A percentile compares a stretch with the other conserved stretches of the same genome.
These are phyloP conservation scores for Geosmithia flava DNA, from an alignment of 2,329 filamentous ascomycete genomes.

Conservation along the genomic window DNA sequence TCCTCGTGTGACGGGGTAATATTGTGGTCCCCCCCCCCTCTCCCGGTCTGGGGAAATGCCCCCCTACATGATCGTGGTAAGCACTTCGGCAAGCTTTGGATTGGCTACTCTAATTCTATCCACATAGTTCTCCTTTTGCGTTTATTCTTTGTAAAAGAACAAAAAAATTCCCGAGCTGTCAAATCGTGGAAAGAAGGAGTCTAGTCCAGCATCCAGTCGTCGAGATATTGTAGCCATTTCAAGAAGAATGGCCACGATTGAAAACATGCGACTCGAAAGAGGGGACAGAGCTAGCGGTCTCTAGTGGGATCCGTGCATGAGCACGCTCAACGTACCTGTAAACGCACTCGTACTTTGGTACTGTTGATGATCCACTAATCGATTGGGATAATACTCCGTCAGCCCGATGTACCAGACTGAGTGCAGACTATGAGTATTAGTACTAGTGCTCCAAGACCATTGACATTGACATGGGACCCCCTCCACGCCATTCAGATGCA, in stretches of 20 bases:
- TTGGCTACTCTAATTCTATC: background rate
- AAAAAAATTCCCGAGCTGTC: background rate
- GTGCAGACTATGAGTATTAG: background rate
- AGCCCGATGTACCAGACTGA: background rate
- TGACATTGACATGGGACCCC: background rate
- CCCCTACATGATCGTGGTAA: background rate
- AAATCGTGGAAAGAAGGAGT: too few relatives aligned
- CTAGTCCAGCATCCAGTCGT: too few relatives aligned
- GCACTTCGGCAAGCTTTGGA: background rate
- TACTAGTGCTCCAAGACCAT: background rate
- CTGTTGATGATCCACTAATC: too few relatives aligned
- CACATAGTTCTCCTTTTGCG: background rate
- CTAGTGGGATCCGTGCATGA: too few relatives aligned
- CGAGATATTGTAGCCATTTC: too few relatives aligned
- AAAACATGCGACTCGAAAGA: too few relatives aligned
- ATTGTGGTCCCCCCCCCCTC: background rate
- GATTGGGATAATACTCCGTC: too few relatives aligned
- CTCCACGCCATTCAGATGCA: background rate
- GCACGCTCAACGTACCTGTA: too few relatives aligned
- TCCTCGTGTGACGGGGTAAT: background rate
- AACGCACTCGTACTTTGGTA: too few relatives aligned
- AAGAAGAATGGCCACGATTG: too few relatives aligned
- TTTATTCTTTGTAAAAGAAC: background rate
- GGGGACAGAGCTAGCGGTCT: too few relatives aligned
- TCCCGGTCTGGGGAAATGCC: background rate